Evolutionary conservation across 2,329 filamentous ascomycete genomes (phyloP).

Genomic region (Aspergillus pseudoterreus): DNA sequence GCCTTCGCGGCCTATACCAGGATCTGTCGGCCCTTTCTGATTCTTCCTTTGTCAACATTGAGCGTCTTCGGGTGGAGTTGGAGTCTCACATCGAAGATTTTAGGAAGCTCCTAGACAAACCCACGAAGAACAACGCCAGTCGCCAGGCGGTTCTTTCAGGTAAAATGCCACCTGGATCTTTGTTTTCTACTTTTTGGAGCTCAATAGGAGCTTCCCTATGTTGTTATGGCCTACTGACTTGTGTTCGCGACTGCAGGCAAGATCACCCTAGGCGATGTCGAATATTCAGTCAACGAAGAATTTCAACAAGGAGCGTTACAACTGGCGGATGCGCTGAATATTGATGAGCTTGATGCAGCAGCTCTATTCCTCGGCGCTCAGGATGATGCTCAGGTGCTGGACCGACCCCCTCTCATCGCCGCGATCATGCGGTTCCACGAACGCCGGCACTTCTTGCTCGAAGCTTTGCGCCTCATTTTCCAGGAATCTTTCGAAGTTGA

Average conservation of each 20-base stretch:
- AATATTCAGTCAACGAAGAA: conserved; percentile 78
- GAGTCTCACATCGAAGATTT: conserved; percentile 65
- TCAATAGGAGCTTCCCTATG: neutral
- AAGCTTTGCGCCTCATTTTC: conserved; percentile 77
- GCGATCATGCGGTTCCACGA: conserved; percentile 86
- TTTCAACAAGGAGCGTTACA: conserved; percentile 80
- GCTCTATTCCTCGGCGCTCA: conserved; percentile 71
- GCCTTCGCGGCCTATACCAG: conserved; percentile 78
- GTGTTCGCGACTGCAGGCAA: conserved; percentile 55
- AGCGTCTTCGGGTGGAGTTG: conserved; percentile 64
- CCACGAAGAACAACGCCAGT: conserved; percentile 69
- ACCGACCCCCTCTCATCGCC: conserved; percentile 70
- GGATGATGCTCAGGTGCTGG: conserved; percentile 64
- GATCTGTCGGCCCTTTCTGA: conserved; percentile 77
- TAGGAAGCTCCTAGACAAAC: conserved; percentile 69
- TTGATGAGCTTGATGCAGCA: conserved; percentile 85
- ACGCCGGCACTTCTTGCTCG: conserved; percentile 74
- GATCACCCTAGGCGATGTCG: conserved; percentile 65
- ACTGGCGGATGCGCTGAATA: conserved; percentile 80
- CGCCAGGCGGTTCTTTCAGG: conserved; percentile 67
- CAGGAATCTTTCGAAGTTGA: conserved; percentile 64
- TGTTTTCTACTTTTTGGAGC: neutral
- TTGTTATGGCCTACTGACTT: conserved; percentile 14
- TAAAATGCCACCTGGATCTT: conserved; percentile 33
- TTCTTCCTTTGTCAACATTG: conserved; percentile 64